phyloP scores from a whole-genome alignment of 2,329 filamentous ascomycete species.

The Monascus ruber region DNA sequence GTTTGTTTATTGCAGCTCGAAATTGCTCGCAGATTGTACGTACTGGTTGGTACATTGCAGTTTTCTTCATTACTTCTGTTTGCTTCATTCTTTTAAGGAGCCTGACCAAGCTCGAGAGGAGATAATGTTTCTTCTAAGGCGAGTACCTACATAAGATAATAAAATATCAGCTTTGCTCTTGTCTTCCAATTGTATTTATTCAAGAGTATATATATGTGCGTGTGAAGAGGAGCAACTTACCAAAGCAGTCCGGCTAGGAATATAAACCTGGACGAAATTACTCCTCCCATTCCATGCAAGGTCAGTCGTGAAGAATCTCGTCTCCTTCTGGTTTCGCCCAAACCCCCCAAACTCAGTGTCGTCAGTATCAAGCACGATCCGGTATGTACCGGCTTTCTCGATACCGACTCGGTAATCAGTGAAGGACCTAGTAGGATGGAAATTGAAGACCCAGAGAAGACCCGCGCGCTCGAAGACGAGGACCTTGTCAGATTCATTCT shows the following conservation, averaged over 20 bases:
- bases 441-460: slow-evolving; percentile 91
- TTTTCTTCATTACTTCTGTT: too few relatives aligned
- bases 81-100: background rate
- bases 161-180: too few relatives aligned
- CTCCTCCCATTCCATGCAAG: slow-evolving; percentile 80
- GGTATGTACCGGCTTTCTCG: slow-evolving; percentile 73
- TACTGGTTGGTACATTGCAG: too few relatives aligned
- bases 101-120: background rate
- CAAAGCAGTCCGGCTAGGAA: slow-evolving; percentile 71
- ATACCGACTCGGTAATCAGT: slow-evolving; percentile 87
- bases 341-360: slow-evolving; percentile 66
- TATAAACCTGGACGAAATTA: slow-evolving; percentile 89
- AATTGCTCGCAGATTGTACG: too few relatives aligned
- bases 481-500: slow-evolving; percentile 88
- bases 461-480: slow-evolving; percentile 91
- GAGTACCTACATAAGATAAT: slow-evolving; percentile 36
- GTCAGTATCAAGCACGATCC: slow-evolving; percentile 75
- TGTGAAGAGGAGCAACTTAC: slow-evolving; percentile 39
- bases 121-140: slow-evolving; percentile 39
- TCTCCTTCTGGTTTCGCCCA: slow-evolving; percentile 63
- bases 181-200: too few relatives aligned
- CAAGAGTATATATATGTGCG: too few relatives aligned
- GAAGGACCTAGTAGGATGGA: slow-evolving; percentile 74
- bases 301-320: slow-evolving; percentile 82
- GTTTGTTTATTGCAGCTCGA: too few relatives aligned